Evolutionary conservation across 2,329 filamentous ascomycete genomes (phyloP), one percentile per base, ranked within the genome.

Genomic region (Coleophoma cylindrospora): DNA sequence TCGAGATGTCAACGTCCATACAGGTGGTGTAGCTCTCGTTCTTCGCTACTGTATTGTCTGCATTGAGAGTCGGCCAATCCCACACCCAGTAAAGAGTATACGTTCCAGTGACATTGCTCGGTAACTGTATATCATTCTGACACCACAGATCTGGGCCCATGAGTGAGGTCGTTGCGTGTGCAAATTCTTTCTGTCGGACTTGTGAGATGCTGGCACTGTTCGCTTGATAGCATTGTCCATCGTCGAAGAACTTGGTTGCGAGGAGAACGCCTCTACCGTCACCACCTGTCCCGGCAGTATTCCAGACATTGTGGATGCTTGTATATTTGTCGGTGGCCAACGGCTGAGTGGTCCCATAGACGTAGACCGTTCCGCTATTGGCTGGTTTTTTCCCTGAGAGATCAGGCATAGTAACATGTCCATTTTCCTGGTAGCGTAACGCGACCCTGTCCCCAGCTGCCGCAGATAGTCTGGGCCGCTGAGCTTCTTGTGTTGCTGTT

Each of bases 31-130:
- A 84, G 59, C 74, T 79, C 63, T 84, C 76, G 55, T 76, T 72
- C 54, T 76, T 76, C 54, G 69, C 70, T 10, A 77, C 68, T 52
- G 66, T 69, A 54, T 65, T 67, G 37, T 62, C 65, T 62, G 9
- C 65, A 52, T 71, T 68, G 63, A 82, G 73, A 13, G 81, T 84
- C 3, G 86, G 85, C 89, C 91, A 99, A 68, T 95, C 87, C 94
- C 94, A 97, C 43, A 96, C 86, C 92, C 92, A 97, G 74, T 96
- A 95, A 47, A 96, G 70, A 3, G 90, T 92, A 66, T 91, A 89
- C 27, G 77, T 76, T 32, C 83, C 79, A 41, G 83, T 68, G 43
- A 82, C 72, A 58, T 87, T 79, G 5, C 73, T 64, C 0, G 94
- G 94, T 13, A 99, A 73, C 62, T 84, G 76, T 44, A 96, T 73